These are phyloP conservation scores for Podaxis pistillaris DNA, from an alignment of 768 basidiomycete genomes.

Conservation along the genomic window DNA sequence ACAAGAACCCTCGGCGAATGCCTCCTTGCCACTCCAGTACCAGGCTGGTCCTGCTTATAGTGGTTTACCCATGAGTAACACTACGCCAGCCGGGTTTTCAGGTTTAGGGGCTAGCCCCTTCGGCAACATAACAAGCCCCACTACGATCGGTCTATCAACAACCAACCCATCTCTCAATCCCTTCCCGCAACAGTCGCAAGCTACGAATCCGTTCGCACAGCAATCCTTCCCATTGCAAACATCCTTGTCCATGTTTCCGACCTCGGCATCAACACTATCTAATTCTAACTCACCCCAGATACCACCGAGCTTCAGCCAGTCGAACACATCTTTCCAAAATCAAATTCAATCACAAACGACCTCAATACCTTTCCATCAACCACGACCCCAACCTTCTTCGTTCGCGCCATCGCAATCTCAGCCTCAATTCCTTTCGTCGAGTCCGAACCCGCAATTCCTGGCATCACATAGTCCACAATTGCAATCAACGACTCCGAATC, in stretches of 20 bases:
- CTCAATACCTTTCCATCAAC: constrained; percentile 22
- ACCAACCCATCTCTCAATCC: constrained; percentile 18
- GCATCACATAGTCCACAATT: constrained; percentile 35
- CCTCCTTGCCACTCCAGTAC: constrained; percentile 54
- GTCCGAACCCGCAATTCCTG: constrained; percentile 28
- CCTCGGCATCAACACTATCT: constrained; percentile 25
- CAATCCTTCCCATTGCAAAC: constrained; percentile 19
- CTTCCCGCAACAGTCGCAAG: constrained; percentile 21
- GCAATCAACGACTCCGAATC: constrained; percentile 14
- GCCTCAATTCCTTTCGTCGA: constrained; percentile 30
- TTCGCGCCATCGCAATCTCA: constrained; percentile 26
- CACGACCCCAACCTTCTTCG: constrained; percentile 24
- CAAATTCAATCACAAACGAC: constrained; percentile 21
- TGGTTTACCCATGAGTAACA: constrained; percentile 13
- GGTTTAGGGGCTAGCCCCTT: not conserved
- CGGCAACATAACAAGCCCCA: not conserved
- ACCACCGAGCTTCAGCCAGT: constrained; percentile 18
- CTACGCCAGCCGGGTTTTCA: not conserved
- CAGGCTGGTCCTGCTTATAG: constrained; percentile 10
- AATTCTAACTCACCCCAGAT: constrained; percentile 18
- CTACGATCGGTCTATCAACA: not conserved
- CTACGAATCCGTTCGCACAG: constrained; percentile 18
- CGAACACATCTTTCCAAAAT: constrained; percentile 16
- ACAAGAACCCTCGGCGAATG: constrained; percentile 39
- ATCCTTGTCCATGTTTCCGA: constrained; percentile 15